Base-by-base conservation (phyloP, 139 green algal genomes). In the Coccomyxa sp. region DNA sequence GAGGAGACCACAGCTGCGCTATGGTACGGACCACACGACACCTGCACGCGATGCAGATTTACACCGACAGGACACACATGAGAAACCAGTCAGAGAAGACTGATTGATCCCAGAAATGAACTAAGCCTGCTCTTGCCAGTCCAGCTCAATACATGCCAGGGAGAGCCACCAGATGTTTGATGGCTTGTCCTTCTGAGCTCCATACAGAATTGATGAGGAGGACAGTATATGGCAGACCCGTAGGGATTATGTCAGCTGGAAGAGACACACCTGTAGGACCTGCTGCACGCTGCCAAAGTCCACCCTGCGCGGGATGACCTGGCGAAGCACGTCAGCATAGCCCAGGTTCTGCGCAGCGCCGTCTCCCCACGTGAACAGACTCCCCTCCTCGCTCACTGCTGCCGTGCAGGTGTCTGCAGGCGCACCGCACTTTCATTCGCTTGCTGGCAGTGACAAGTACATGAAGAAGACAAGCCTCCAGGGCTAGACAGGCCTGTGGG, bases 1-100 rank as follows among this genome's bases (percentile, higher is more conserved):
- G 84, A 83, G 24, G 80, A 58, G 7, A 90, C 86, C 33, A 95
- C 84, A 0, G 93, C 93, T 0, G 86, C 93, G 7, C 82, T 89
- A 83, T 99, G 95, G 82, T 89, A 98, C 8, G 94, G 87, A 0
- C 95, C 95, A 83, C 94, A 98, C 0, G 91, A 92, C 35, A 98
- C 88, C 79, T 94, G 84, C 50, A 10, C 4, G 27, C 22, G 4
- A 64, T 64, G 50, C 50, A 31, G 18, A 64, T 64, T 22, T 31
- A 31, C 44, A 10, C 27, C 22, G 18, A 64, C 27, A 6, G 27
- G 1, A 12, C 18, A 18, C 50, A 58, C 50, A 64, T 64, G 50
- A 64, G 22, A 3, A 64, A 64, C 22, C 22, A 22, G 50, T 22
- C 2, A 22, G 3, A 31, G 50, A 3, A 64, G 50, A 18, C 27